phyloP scores from a whole-genome alignment of 2,329 filamentous ascomycete species.

The Alternaria dauci region DNA sequence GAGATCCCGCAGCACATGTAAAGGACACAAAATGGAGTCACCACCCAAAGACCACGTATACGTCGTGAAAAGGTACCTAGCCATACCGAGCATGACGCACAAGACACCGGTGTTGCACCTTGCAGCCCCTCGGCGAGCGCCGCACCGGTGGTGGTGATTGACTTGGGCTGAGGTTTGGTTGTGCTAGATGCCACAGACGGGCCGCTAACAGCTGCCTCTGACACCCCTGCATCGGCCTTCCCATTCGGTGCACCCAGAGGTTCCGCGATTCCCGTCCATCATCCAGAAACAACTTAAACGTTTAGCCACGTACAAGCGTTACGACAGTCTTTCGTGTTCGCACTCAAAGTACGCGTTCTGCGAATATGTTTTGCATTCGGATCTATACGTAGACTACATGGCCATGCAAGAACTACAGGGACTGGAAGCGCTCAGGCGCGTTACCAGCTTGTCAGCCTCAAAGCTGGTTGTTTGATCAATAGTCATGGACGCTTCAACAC shows the following conservation, averaged over 20 bases:
- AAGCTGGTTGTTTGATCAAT: background rate
- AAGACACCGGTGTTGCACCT: slow-evolving; percentile 5
- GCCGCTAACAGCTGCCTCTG: slow-evolving; percentile 6
- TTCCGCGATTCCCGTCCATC: slow-evolving; percentile 11
- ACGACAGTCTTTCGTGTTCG: background rate
- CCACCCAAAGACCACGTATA: slow-evolving; percentile 4
- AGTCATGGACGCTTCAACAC: background rate
- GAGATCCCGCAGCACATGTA: background rate
- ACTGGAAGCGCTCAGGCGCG: background rate
- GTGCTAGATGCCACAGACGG: slow-evolving; percentile 5
- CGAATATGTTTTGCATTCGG: background rate
- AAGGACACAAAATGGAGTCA: background rate
- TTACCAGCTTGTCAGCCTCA: background rate
- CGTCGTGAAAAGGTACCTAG: background rate
- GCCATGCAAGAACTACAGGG: background rate
- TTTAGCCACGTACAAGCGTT: slow-evolving; percentile 16
- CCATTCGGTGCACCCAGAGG: slow-evolving; percentile 8
- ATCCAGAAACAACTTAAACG: slow-evolving; percentile 1
- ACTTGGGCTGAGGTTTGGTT: slow-evolving; percentile 7
- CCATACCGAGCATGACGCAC: slow-evolving; percentile 8
- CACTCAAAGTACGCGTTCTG: background rate
- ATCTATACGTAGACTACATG: background rate
- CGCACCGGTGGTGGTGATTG: slow-evolving; percentile 11
- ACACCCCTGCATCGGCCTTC: slow-evolving; percentile 2
- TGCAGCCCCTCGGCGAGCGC: slow-evolving; percentile 14